phyloP scores from a whole-genome alignment of 768 basidiomycete species.

The Macrolepiota dolichaula region DNA sequence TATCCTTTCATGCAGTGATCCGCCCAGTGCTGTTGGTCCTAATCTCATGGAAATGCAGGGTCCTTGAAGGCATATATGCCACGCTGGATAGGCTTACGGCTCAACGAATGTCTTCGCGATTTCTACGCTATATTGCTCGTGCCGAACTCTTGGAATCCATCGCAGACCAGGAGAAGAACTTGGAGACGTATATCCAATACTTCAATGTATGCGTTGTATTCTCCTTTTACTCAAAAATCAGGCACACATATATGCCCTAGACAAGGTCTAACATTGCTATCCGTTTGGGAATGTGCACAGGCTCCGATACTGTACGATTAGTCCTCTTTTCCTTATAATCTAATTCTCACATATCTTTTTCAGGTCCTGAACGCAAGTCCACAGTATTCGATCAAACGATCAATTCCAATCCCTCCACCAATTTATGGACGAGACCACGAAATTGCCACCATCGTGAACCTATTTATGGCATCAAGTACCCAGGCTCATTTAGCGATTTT shows the following conservation, averaged over 20 bases:
- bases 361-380: background rate
- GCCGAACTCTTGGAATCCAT: background rate
- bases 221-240: background rate
- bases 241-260: background rate
- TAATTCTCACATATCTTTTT: constrained; percentile 21
- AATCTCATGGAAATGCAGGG: constrained; percentile 3
- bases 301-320: background rate
- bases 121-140: constrained; percentile 7
- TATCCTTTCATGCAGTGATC: background rate
- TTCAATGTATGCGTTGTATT: constrained; percentile 5
- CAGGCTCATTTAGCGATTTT: constrained; percentile 17
- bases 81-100: background rate
- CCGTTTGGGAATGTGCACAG: background rate
- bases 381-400: constrained; percentile 13
- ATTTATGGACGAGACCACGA: constrained; percentile 25
- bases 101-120: background rate
- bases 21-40: background rate
- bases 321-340: background rate
- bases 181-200: constrained; percentile 7
- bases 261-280: constrained; percentile 24
- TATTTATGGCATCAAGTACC: background rate
- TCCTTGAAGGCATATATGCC: constrained; percentile 6
- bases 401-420: constrained; percentile 16
- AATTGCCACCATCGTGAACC: constrained; percentile 18
- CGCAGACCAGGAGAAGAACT: constrained; percentile 1